Base-by-base conservation (phyloP, 2,329 filamentous ascomycete genomes). In the Penicillium sp. region DNA sequence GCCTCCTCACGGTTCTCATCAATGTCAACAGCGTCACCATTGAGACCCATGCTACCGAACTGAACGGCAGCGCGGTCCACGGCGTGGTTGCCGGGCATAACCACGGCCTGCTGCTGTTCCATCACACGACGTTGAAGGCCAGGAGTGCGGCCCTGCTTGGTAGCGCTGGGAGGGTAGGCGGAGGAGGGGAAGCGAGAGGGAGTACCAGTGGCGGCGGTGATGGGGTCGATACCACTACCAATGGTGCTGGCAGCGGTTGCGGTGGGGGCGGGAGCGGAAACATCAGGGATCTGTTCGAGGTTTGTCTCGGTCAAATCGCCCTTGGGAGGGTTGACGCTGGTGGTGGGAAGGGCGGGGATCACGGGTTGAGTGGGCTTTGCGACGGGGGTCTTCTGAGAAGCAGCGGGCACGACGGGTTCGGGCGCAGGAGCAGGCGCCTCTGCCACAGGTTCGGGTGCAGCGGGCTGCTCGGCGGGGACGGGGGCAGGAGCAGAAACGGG, bases 81-180 rank as follows among this genome's bases (percentile, higher is more conserved):
- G 49, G 94, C 92, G 64, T 94, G 92, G 79, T 97, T 96, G 56
- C 91, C 92, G 43, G 94, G 94, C 93, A 99, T 97, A 61, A 96
- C 92, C 39, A 99, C 94, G 55, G 94, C 91, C 78, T 99, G 94
- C 75, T 96, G 92, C 72, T 99, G 94, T 67, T 97, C 92, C 68
- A 96, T 82, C 50, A 97, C 83, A 67, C 91, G 89, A 62, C 93
- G 87, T 73, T 95, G 89, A 74, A 89, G 91, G 76, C 88, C 92
- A 18, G 91, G 85, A 51, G 86, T 87, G 57, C 93, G 89, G 56
- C 90, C 78, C 50, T 71, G 69, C 61, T 96, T 96, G 67, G 90
- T 81, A 24, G 91, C 91, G 47, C 87, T 89, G n/a, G 90, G 83
- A 47, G 89, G 90, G 72, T 85, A 95, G 50, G 90, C 90, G 68